Conservation (phyloP, 2,329 filamentous ascomycete species). For the Fusarium chuoi region DNA sequence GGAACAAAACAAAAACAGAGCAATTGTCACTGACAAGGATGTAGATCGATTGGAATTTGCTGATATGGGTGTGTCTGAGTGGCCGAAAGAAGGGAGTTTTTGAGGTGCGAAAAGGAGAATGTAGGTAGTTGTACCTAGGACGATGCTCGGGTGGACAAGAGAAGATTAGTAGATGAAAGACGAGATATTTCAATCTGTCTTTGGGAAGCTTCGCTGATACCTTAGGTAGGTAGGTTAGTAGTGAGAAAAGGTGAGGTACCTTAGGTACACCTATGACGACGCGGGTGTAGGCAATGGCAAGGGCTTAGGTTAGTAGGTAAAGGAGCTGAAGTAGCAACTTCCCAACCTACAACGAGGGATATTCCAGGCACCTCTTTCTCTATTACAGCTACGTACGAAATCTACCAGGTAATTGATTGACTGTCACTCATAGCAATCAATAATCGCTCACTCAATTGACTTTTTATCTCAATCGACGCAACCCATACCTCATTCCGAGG, state of each 20-base stretch:
- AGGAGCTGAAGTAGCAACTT: slow-evolving; percentile 6
- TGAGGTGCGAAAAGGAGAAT: not conserved
- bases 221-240: no score
- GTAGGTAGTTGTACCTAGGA: not conserved
- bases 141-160: not conserved
- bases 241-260: not conserved
- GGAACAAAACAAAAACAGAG: slow-evolving; percentile 31
- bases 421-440: slow-evolving; percentile 9
- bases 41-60: slow-evolving; percentile 23
- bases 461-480: not conserved
- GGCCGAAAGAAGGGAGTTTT: slow-evolving; percentile 8
- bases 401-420: not conserved
- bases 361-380: slow-evolving; percentile 19
- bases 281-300: not conserved
- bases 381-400: not conserved
- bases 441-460: slow-evolving; percentile 33
- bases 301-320: not conserved
- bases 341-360: slow-evolving; percentile 17
- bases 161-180: not conserved
- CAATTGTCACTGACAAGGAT: slow-evolving; percentile 22
- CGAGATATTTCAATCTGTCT: not conserved
- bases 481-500: slow-evolving; percentile 20
- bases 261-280: not conserved
- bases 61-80: slow-evolving; percentile 16
- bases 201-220: slow-evolving; percentile 18